Base-by-base conservation (phyloP, 805 yeast species). In the Blastobotrys americana region DNA sequence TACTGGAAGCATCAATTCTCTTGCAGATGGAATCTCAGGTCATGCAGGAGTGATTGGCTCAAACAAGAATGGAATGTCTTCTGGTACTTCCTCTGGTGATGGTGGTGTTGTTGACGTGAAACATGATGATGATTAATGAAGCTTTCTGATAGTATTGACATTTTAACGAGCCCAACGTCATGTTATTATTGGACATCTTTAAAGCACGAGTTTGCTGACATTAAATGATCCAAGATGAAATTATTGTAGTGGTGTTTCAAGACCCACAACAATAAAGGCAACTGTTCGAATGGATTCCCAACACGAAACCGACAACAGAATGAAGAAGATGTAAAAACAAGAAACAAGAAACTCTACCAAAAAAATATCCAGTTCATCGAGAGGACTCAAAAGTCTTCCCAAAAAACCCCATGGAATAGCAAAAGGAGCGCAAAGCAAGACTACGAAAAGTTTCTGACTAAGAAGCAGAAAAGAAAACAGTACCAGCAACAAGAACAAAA, bases 21-120 rank as follows among this genome's bases (percentile, higher is more conserved):
- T 46, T 21, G 45, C 28, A 10, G 49, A 46, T 25, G 35, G 41
- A 19, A 36, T 37, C 13, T 18, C 37, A 8, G 13, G 31, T 13
- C 8, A 25, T 25, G 53, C 55, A 5, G 57, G 57, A 6, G 57
- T 54, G 19, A 54, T 54, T 44, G 57, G 57, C 21, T 54, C 56
- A 31, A 51, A 52, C 38, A 48, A 48, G 51, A 25, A 13, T 25
- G 31, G 10, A 8, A 8, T 25, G 10, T 39, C 42, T 41, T 28
- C 43, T 25, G 31, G 10, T 25, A 8, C 31, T 8, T 25, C 31
- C 10, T 25, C 31, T 25, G 31, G 31, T 13, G 31, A 25, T 25
- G 13, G 31, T 25, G 31, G 31, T 25, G 31, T 25, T 25, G 31
- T 25, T 25, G 31, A 25, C 28, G 43, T 18, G 43, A 34, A 41